These are phyloP conservation scores for Endocalyx cinctus DNA, from an alignment of 2,329 filamentous ascomycete genomes.

Conservation along the genomic window DNA sequence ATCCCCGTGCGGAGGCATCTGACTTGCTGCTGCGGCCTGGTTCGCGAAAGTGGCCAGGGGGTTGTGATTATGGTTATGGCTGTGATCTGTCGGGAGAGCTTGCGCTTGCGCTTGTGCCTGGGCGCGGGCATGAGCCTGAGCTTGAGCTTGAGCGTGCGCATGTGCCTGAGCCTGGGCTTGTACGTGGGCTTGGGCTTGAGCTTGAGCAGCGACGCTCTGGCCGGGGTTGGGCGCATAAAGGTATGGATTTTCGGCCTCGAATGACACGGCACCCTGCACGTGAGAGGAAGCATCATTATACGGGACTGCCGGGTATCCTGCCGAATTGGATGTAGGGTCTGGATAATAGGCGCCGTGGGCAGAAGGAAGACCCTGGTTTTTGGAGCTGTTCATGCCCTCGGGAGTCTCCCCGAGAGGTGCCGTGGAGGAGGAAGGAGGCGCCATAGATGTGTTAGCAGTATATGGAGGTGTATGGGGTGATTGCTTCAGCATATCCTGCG, in stretches of 20 bases:
- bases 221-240: constrained; percentile 24
- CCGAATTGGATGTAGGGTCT: constrained; percentile 19
- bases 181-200: constrained; percentile 17
- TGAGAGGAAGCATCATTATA: constrained; percentile 20
- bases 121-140: constrained; percentile 14
- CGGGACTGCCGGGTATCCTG: constrained; percentile 20
- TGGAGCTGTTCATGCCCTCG: constrained; percentile 16
- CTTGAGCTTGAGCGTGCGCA: constrained; percentile 10
- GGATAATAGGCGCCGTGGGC: constrained; percentile 22
- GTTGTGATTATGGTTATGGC: too few relatives aligned
- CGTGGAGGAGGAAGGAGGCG: too few relatives aligned
- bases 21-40: constrained; percentile 23
- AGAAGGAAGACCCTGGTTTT: constrained; percentile 18
- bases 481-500: constrained; percentile 25
- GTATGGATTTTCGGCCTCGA: constrained; percentile 20
- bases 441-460: constrained; percentile 3
- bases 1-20: constrained; percentile 22
- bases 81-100: constrained; percentile 9
- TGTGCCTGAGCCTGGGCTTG: constrained; percentile 13
- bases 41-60: constrained; percentile 24
- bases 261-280: constrained; percentile 19
- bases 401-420: too few relatives aligned
- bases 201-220: constrained; percentile 18
- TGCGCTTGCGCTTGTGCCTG: constrained; percentile 18
- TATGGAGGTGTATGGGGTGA: constrained; percentile 25